Evolutionary conservation across 331 rosid genomes (phyloP).

Genomic region (Cydonia oblonga): DNA sequence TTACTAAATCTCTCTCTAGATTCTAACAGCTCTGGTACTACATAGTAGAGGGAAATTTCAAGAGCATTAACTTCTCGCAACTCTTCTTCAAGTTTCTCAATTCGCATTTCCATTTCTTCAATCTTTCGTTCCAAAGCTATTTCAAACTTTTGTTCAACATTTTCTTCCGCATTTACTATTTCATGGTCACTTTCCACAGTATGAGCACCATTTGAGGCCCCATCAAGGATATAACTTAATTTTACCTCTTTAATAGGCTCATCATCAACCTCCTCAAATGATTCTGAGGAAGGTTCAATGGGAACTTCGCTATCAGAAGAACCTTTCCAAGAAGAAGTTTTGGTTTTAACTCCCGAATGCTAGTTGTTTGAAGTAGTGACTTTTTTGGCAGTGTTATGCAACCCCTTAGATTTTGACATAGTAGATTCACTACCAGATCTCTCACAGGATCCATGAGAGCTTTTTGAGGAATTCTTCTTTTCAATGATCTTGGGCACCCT

Average conservation of each 20-base stretch:
- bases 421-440: conserved; percentile 18
- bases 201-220: conserved; percentile 34
- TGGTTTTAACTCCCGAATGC: too few relatives aligned
- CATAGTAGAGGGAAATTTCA: conserved; percentile 86
- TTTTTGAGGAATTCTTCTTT: conserved; percentile 29
- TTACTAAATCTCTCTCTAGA: too few relatives aligned
- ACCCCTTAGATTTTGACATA: conserved; percentile 29
- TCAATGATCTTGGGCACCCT: conserved; percentile 28
- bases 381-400: conserved; percentile 26
- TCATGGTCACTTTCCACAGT: conserved; percentile 33
- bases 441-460: conserved; percentile 12
- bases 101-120: conserved; percentile 65
- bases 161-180: conserved; percentile 28
- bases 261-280: conserved; percentile 53
- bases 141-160: conserved; percentile 31
- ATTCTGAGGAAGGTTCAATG: conserved; percentile 33
- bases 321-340: conserved; percentile 13
- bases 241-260: conserved; percentile 27
- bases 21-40: conserved; percentile 53
- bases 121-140: conserved; percentile 31
- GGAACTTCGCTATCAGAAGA: conserved; percentile 31
- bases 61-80: conserved; percentile 91
- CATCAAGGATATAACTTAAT: conserved; percentile 39
- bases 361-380: conserved; percentile 23
- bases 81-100: conserved; percentile 87